Evolutionary conservation across 257 asterid genomes (phyloP).

Genomic region (Nicotiana tomentosiformis): DNA sequence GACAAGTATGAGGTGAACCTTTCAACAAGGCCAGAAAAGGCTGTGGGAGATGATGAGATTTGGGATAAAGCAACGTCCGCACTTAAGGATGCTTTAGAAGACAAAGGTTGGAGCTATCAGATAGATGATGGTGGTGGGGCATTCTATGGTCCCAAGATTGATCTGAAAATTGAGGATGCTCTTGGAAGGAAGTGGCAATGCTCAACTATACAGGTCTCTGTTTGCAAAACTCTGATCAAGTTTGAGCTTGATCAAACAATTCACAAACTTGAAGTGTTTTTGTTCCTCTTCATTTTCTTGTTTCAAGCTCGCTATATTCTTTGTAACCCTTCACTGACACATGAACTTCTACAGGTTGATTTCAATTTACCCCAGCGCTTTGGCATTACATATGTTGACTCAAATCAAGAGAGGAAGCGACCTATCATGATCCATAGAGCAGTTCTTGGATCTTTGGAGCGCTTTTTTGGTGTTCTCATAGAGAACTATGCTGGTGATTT

Average conservation of each 20-base stretch:
- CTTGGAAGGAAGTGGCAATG: slow-evolving; percentile 99
- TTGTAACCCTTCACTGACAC: neutral
- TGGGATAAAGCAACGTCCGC: slow-evolving; percentile 91
- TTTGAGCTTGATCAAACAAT: neutral
- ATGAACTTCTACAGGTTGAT: slow-evolving; percentile 56
- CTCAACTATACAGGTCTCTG: slow-evolving; percentile 79
- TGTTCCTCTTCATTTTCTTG: neutral
- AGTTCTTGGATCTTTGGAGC: slow-evolving; percentile 89
- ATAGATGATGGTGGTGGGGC: slow-evolving; percentile 98
- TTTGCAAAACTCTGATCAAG: neutral
- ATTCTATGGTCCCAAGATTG: slow-evolving; percentile 96
- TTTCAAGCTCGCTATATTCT: neutral
- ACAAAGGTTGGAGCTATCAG: slow-evolving; percentile 85
- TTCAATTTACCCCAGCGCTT: slow-evolving; percentile 89
- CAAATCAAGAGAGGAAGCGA: slow-evolving; percentile 71
- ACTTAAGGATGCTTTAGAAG: slow-evolving; percentile 76
- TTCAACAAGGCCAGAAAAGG: slow-evolving; percentile 92
- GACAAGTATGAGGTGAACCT: slow-evolving; percentile 89
- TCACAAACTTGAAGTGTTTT: neutral
- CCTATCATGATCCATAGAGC: slow-evolving; percentile 97
- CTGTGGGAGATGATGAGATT: slow-evolving; percentile 75
- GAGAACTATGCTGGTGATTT: slow-evolving; percentile 96
- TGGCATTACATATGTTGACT: slow-evolving; percentile 73
- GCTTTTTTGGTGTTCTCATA: slow-evolving; percentile 88
- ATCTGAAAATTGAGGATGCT: slow-evolving; percentile 96